Evolutionary conservation across 2,329 filamentous ascomycete genomes (phyloP), one percentile per base, ranked within the genome.

Genomic region (Periglandula ipomoeae): DNA sequence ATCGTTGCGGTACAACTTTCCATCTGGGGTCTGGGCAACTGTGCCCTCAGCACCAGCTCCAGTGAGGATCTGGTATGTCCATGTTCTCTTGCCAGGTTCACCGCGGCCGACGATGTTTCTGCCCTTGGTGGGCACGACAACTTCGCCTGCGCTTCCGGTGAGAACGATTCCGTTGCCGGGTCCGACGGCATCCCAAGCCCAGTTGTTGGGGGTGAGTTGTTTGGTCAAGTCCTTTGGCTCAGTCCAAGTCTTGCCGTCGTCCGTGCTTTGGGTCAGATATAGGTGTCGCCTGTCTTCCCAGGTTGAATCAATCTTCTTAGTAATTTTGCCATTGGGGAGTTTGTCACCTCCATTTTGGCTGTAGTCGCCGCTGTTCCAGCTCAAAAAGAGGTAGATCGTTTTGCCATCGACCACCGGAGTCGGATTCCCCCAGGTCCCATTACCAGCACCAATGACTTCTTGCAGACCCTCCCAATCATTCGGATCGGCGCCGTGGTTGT

Each of bases 301-400:
- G 7, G 52, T 54, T 7, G 34, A 46, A 51, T 59, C 52, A 15
- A 59, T 49, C 30, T 42, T 48, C 47, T 54, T 56, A 7, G 56
- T 59, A 10, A 40, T 45, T n/a, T 46, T 46, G 15, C 57, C 57
- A 39, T 53, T 53, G 41, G 54, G 52, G 4, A 61, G 57, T 11
- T 23, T 47, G 24, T 56, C 52, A 26, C 50, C 45, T 41, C 59
- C 60, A 3, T 55, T 46, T 39, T 59, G 60, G 52, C 57, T 61
- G 53, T 61, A 60, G 23, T 39, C 51, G 46, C 50, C 58, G 24
- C 47, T 49, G 48, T 63, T 62, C 60, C 59, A 61, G 44, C 53
- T 60, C 46, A 61, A 44, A 46, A 61, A 63, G 11, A 63, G 56
- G 48, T 63, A 63, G 51, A 63, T 58, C 32, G 59, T 63, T 40